Evolutionary conservation across 371 early-diverging fungal genomes (phyloP).

Genomic region (Mucor mucedo): DNA sequence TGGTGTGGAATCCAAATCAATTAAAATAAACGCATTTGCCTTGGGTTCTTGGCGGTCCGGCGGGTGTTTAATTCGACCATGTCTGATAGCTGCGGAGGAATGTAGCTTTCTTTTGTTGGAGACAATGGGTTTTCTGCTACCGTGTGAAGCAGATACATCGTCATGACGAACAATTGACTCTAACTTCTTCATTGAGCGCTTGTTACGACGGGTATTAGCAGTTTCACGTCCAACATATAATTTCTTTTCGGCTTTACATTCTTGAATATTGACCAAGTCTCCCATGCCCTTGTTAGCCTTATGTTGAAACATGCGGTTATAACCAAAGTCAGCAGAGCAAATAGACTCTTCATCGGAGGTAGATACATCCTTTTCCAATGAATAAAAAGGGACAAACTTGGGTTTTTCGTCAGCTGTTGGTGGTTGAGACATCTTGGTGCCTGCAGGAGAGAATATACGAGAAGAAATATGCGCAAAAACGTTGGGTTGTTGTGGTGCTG

Average conservation of each 20-base stretch:
- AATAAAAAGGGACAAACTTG: conserved; percentile 4
- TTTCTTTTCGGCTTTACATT: background rate
- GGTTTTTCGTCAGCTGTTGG: background rate
- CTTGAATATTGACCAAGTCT: conserved; percentile 9
- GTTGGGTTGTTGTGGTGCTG: conserved; percentile 18
- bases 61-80: conserved; percentile 5
- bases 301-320: conserved; percentile 7
- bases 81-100: background rate
- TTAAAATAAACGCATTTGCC: background rate
- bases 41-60: background rate
- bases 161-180: conserved; percentile 25
- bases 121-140: background rate
- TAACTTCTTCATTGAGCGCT: background rate
- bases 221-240: conserved; percentile 15
- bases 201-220: conserved; percentile 1
- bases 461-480: conserved; percentile 28
- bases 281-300: conserved; percentile 13
- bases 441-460: conserved; percentile 35
- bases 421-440: conserved; percentile 19
- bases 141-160: conserved; percentile 18
- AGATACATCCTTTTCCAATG: background rate
- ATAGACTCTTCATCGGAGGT: conserved; percentile 1
- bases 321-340: background rate
- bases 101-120: background rate
- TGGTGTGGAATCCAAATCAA: background rate